Evolutionary conservation across 176 grass and related monocot species (phyloP), one percentile per base, ranked within the genome.

Genomic region (Typha latifolia): DNA sequence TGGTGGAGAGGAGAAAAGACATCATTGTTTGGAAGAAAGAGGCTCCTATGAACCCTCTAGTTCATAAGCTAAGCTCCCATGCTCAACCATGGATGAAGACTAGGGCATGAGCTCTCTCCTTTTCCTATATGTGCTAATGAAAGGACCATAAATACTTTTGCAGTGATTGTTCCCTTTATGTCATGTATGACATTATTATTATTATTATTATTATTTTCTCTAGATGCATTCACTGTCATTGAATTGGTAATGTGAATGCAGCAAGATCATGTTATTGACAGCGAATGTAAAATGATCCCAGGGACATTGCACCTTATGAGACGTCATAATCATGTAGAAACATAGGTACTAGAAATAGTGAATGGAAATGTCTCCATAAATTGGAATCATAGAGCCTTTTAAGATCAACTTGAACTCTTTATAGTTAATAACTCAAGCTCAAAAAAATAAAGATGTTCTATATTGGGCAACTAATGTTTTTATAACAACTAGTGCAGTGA

Each of bases 171-270:
- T 47, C 63, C n/a, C 63, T 16, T 34, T 12, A 32, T 65, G 16
- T 65, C 63, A 65, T 65, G 63, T 19, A 37, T 47, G 63, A 19
- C 63, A 65, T 65, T 13, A n/a, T n/a, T n/a, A n/a, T n/a, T n/a
- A n/a, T n/a, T n/a, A n/a, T n/a, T n/a, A n/a, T n/a, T n/a, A n/a
- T n/a, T n/a, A n/a, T n/a, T n/a, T n/a, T n/a, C 14, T 37, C 63
- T 47, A 47, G 63, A 16, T 12, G 63, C 9, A 65, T 37, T 47
- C 16, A 47, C 32, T 65, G 2, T 43, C 63, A 37, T 47, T 65
- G 63, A 65, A 65, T 37, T 19, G 57, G 5, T 43, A 12, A 26
- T 23, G 57, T 26, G 57, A 24, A 61, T 61, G 57, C 31, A 11
- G 57, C 31, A 11, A 65, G 32, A 65, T 12, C 63, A 34, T 15